These are phyloP conservation scores for Takashimella tepidaria DNA, from an alignment of 1,284 basidiomycete genomes.

Conservation along the genomic window DNA sequence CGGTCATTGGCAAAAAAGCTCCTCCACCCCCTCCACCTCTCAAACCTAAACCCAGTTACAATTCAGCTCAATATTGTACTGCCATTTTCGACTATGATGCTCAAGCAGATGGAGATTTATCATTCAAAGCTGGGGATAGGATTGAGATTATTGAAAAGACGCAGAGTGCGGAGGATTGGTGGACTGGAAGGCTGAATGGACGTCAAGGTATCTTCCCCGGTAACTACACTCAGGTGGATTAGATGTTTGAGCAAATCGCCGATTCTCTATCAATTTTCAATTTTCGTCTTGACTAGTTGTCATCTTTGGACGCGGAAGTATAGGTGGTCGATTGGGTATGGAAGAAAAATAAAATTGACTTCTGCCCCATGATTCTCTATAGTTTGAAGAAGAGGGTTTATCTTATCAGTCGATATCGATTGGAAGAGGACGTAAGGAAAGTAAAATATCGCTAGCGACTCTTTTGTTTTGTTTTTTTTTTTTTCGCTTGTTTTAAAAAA, in stretches of 20 bases:
- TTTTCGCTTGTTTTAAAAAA: no score
- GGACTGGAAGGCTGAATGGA: constrained; percentile 87
- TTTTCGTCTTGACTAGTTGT: no score
- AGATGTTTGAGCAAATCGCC: no score
- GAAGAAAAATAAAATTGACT: no score
- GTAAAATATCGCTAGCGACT: no score
- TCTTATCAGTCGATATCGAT: no score
- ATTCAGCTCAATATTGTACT: constrained; percentile 67
- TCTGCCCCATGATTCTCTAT: no score
- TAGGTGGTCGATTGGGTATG: background rate
- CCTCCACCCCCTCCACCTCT: constrained; percentile 81
- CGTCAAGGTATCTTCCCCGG: constrained; percentile 90
- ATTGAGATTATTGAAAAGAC: constrained; percentile 89
- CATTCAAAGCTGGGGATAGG: constrained; percentile 83
- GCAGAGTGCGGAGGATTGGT: constrained; percentile 89
- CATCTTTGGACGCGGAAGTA: background rate
- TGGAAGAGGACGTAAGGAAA: no score
- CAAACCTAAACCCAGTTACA: constrained; percentile 66
- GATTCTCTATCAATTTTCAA: no score
- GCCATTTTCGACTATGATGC: constrained; percentile 95
- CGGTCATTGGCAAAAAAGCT: constrained; percentile 62
- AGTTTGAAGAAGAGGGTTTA: no score
- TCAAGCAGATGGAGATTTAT: constrained; percentile 87
- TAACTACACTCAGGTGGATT: constrained; percentile 49
- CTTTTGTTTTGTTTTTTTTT: no score